Conservation (phyloP, 352 stramenopile genomes). For the Blastocystis sp. region DNA sequence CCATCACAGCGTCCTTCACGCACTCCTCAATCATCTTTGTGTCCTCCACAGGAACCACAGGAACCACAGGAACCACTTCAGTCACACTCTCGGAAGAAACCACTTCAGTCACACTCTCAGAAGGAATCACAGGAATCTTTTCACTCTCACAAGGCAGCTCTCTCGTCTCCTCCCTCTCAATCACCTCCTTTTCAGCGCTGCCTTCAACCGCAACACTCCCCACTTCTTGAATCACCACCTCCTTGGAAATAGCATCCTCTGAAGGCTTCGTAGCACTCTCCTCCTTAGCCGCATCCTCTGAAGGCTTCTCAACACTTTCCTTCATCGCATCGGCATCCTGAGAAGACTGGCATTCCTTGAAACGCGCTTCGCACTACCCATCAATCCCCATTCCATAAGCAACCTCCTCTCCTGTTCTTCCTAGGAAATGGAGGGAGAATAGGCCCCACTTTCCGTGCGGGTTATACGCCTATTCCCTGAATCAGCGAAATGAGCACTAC, state of each 20-base stretch:
- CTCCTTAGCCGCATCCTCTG: background rate
- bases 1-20: too few species aligned
- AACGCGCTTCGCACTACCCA: constrained; percentile 21
- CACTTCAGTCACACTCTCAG: background rate
- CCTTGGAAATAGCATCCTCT: background rate
- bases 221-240: background rate
- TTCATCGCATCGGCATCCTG: background rate
- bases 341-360: background rate
- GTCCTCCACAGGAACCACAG: too few species aligned
- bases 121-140: background rate
- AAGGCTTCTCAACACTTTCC: background rate
- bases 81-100: too few species aligned
- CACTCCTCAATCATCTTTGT: too few species aligned
- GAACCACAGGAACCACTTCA: too few species aligned
- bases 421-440: constrained; percentile 48
- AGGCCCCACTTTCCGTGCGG: constrained; percentile 45
- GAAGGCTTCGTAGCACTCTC: background rate
- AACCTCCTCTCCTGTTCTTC: constrained; percentile 40
- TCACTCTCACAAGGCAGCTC: background rate
- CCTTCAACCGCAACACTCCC: background rate
- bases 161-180: background rate
- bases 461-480: constrained; percentile 21
- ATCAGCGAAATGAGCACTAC: background rate
- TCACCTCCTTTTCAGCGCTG: background rate
- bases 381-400: background rate